Evolutionary conservation across 768 basidiomycete genomes (phyloP).

Genomic region (Boletales sp.): DNA sequence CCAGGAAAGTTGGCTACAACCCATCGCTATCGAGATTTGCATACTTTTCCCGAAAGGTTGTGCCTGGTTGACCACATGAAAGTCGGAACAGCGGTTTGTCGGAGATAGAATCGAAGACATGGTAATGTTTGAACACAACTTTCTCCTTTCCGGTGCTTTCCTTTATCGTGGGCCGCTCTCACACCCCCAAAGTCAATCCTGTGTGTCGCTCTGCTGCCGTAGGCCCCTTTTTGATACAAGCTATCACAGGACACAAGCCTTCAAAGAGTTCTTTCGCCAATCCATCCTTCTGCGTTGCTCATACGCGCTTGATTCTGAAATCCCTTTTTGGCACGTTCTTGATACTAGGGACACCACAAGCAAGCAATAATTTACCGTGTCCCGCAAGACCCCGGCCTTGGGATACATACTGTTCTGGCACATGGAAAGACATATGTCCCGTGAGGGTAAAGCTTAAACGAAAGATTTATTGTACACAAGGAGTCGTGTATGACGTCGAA

Average conservation of each 20-base stretch:
- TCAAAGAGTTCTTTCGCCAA: conserved; percentile 35
- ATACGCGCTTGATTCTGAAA: conserved; percentile 35
- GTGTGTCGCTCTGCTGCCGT: conserved; percentile 29
- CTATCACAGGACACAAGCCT: conserved; percentile 34
- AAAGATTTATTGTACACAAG: conserved; percentile 22
- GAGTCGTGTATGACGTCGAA: conserved; percentile 28
- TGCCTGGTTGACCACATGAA: too few species aligned
- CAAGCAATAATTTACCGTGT: conserved; percentile 17
- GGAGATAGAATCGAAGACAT: not conserved
- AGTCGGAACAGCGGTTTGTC: too few species aligned
- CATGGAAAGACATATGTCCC: conserved; percentile 25
- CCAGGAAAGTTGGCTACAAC: too few species aligned
- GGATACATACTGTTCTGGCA: conserved; percentile 11
- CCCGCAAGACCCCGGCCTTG: conserved; percentile 30
- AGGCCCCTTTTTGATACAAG: conserved; percentile 35
- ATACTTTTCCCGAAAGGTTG: too few species aligned
- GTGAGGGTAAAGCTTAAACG: conserved; percentile 20
- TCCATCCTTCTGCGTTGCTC: conserved; percentile 23
- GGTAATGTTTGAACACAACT: conserved; percentile 8
- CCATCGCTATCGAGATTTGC: too few species aligned
- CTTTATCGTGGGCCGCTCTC: conserved; percentile 33
- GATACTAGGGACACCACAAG: conserved; percentile 37
- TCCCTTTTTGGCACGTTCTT: conserved; percentile 27
- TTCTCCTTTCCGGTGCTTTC: conserved; percentile 33
- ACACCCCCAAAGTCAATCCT: conserved; percentile 38